Conservation (phyloP, 805 yeast species). For the Candida krabiensis region DNA sequence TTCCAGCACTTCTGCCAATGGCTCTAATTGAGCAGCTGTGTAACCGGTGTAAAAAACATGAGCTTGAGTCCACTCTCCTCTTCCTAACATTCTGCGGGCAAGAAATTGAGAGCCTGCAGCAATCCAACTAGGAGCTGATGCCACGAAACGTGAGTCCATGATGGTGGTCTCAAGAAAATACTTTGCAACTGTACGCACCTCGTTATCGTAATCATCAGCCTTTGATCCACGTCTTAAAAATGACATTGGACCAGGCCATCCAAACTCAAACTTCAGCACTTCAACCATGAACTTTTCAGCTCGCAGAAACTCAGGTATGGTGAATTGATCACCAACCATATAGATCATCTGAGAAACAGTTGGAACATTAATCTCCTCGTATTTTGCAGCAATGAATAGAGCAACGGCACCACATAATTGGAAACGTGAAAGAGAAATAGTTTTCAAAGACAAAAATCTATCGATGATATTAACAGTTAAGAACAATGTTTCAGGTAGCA, state of each 20-base stretch:
- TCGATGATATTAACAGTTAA: conserved; percentile 85
- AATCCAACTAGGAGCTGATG: conserved; percentile 69
- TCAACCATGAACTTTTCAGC: conserved; percentile 82
- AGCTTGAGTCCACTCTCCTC: conserved; percentile 79
- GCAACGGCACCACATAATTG: conserved; percentile 95
- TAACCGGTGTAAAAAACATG: conserved; percentile 93
- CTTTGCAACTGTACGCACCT: conserved; percentile 82
- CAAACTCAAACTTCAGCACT: conserved; percentile 69
- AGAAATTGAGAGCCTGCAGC: conserved; percentile 86
- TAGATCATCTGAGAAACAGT: conserved; percentile 80
- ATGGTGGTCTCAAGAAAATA: conserved; percentile 76
- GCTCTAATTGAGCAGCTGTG: conserved; percentile 78
- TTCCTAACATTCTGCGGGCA: conserved; percentile 69
- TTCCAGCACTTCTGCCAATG: conserved; percentile 71
- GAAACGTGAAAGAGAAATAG: conserved; percentile 78
- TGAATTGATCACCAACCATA: conserved; percentile 80
- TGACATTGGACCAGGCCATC: conserved; percentile 88
- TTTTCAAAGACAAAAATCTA: conserved; percentile 69
- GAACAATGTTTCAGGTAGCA: conserved; percentile 82
- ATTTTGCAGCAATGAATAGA: conserved; percentile 87
- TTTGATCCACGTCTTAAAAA: conserved; percentile 85
- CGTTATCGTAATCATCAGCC: conserved; percentile 86
- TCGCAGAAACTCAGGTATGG: conserved; percentile 71
- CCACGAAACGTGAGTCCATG: conserved; percentile 71
- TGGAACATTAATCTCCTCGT: conserved; percentile 90